A percentile compares a stretch with the other conserved stretches of the same genome.
These are phyloP conservation scores for Rhizophagus sp. DNA, from an alignment of 192 early-diverging fungal genomes.

Conservation along the genomic window DNA sequence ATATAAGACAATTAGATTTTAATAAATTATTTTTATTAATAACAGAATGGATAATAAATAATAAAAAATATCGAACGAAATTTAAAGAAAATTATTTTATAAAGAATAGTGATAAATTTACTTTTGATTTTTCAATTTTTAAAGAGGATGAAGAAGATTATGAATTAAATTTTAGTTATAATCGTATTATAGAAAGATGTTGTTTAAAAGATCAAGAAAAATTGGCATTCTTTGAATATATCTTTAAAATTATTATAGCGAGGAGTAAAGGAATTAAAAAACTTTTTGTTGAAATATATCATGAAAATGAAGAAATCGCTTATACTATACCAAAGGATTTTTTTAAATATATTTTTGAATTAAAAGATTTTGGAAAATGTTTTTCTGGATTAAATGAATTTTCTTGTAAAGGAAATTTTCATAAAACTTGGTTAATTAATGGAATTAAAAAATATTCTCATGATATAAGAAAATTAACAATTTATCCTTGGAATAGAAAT, in stretches of 20 bases:
- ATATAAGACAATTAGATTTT: not conserved
- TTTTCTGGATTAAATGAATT: not conserved
- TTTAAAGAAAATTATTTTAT: not conserved
- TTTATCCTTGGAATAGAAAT: not conserved
- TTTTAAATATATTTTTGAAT: not conserved
- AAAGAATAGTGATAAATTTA: not conserved
- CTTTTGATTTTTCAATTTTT: not conserved
- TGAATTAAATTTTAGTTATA: not conserved
- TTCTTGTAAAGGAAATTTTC: not conserved
- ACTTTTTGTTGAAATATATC: not conserved
- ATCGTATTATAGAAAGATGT: not conserved
- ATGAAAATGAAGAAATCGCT: not conserved
- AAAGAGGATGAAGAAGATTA: not conserved
- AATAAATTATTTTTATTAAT: not conserved
- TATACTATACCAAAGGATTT: not conserved
- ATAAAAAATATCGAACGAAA: not conserved
- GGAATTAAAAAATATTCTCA: not conserved
- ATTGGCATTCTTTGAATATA: not conserved
- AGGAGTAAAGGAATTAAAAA: not conserved
- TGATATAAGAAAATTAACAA: not conserved
- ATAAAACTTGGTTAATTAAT: not conserved
- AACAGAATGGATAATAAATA: not conserved
- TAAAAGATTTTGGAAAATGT: not conserved
- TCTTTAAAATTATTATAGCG: not conserved
- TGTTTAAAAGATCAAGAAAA: not conserved